phyloP scores from a whole-genome alignment of 2,329 filamentous ascomycete genomes.

The Lachnellula cervina region DNA sequence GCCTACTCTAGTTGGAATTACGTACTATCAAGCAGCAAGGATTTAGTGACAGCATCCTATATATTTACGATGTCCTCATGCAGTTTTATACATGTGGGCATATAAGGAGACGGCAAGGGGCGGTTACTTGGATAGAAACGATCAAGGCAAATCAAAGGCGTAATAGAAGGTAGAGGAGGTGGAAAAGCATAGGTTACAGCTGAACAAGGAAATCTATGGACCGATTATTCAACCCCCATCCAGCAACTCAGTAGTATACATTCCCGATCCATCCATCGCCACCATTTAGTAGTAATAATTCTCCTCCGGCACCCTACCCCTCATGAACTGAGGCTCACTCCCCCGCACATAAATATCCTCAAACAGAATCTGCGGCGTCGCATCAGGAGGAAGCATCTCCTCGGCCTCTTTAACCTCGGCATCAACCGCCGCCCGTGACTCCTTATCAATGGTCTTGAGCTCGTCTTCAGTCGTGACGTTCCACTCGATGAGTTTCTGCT shows the following conservation, averaged over 20 bases:
- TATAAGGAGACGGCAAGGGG: too few species aligned
- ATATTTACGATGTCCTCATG: neutral
- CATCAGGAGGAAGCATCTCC: conserved; percentile 75
- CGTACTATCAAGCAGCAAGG: too few species aligned
- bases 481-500: conserved; percentile 98
- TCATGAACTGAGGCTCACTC: conserved; percentile 80
- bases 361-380: conserved; percentile 77
- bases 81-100: too few species aligned
- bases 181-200: neutral
- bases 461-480: conserved; percentile 86
- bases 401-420: conserved; percentile 87
- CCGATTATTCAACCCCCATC: too few species aligned
- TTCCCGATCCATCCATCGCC: neutral
- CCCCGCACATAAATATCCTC: conserved; percentile 95
- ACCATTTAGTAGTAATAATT: conserved; percentile 60
- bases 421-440: conserved; percentile 79
- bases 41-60: neutral
- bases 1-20: too few species aligned
- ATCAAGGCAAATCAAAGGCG: neutral
- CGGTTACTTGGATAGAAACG: too few species aligned
- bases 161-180: neutral
- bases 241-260: neutral
- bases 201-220: neutral
- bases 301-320: conserved; percentile 86
- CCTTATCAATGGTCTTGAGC: conserved; percentile 94